These are phyloP conservation scores for Phytopythium aichiense DNA, from an alignment of 352 stramenopile species.

Conservation along the genomic window DNA sequence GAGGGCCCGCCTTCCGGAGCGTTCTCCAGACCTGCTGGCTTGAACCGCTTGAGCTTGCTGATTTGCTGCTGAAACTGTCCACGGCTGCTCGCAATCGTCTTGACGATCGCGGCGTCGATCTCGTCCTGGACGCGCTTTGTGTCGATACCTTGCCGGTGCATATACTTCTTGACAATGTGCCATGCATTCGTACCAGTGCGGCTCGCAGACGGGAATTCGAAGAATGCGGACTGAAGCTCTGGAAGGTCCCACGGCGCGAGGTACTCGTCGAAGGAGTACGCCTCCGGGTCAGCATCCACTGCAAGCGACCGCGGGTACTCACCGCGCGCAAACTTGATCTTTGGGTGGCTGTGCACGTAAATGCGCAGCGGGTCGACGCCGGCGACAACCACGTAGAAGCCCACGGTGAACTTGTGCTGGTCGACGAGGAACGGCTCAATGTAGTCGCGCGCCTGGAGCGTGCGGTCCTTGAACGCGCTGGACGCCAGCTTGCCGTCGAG, in stretches of 20 bases:
- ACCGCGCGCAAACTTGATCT: conserved; percentile 67
- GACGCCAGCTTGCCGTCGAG: conserved; percentile 41
- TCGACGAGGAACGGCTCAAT: conserved; percentile 84
- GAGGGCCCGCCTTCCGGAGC: conserved; percentile 22
- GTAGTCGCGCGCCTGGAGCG: conserved; percentile 67
- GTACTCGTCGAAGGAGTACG: conserved; percentile 67
- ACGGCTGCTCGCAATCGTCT: conserved; percentile 55
- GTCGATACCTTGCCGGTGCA: conserved; percentile 56
- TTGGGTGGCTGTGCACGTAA: conserved; percentile 75
- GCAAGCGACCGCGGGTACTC: conserved; percentile 47
- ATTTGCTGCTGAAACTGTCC: conserved; percentile 44
- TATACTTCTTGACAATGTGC: conserved; percentile 58
- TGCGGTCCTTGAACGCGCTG: conserved; percentile 42
- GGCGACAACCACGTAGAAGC: conserved; percentile 85
- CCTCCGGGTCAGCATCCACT: conserved; percentile 28
- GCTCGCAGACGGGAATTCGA: conserved; percentile 52
- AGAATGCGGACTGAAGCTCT: conserved; percentile 52
- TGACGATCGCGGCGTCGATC: conserved; percentile 61
- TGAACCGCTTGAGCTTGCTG: conserved; percentile 37
- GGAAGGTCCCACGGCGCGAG: conserved; percentile 71
- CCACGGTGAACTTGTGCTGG: conserved; percentile 85
- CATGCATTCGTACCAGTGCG: conserved; percentile 63
- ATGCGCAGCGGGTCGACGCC: conserved; percentile 81
- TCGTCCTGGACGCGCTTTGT: conserved; percentile 57
- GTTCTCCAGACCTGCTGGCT: background rate